phyloP scores from a whole-genome alignment of 441 rosid genomes.

The Populus hybrid region DNA sequence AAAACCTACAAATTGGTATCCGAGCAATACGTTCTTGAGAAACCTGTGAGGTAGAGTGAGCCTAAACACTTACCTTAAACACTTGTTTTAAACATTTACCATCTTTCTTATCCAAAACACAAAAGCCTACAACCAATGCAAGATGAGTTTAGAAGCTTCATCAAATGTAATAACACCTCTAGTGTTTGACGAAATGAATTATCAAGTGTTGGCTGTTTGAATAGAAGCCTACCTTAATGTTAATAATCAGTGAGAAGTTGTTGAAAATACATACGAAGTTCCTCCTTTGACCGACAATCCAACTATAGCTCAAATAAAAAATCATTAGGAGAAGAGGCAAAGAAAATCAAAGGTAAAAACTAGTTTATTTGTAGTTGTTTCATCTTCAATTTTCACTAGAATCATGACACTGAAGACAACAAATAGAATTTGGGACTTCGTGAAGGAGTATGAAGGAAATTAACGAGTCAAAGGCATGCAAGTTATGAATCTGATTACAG shows the following conservation, averaged over 20 bases:
- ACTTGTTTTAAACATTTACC: no score
- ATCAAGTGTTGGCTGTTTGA: slow-evolving; percentile 1
- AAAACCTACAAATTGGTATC: not conserved
- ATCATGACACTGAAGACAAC: not conserved
- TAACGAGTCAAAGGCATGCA: not conserved
- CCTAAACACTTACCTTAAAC: no score
- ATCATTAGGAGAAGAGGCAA: not conserved
- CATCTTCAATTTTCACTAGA: not conserved
- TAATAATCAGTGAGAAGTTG: not conserved
- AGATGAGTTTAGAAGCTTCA: no score
- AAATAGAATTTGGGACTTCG: not conserved
- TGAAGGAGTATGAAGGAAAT: not conserved
- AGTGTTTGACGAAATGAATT: not conserved
- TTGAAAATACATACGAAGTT: not conserved
- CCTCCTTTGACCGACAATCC: not conserved
- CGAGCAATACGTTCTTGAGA: no score
- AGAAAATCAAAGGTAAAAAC: not conserved
- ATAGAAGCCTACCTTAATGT: slow-evolving; percentile 7
- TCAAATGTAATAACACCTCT: not conserved
- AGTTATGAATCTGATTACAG: not conserved
- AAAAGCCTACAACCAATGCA: no score
- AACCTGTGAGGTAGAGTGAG: no score
- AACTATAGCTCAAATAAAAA: not conserved
- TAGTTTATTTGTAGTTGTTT: not conserved
- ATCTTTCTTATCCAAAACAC: no score